Percentiles rank a stretch among this genome's conserved stretches.
Conservation (phyloP, 352 stramenopile species). For the Globisporangium cylindrosporum region DNA sequence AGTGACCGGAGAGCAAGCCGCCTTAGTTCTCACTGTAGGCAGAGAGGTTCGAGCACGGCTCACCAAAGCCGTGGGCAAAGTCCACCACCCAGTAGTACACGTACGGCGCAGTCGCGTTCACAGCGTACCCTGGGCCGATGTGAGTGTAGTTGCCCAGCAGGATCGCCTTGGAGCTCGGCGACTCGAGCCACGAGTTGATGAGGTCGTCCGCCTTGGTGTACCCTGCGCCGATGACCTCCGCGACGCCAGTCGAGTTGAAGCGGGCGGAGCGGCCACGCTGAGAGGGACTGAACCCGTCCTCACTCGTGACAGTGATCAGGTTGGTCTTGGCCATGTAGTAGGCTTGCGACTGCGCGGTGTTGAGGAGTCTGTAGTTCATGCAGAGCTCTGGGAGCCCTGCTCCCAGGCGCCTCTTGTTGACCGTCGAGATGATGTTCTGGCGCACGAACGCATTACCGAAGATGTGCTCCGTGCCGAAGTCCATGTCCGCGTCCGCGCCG, state of each 20-base stretch:
- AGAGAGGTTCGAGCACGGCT: constrained; percentile 7
- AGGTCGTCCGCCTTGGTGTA: constrained; percentile 19
- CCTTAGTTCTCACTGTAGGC: background rate
- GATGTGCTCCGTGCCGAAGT: background rate
- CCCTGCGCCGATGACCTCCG: constrained; percentile 22
- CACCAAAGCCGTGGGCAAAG: constrained; percentile 11
- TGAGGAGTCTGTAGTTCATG: constrained; percentile 18
- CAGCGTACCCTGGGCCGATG: constrained; percentile 24
- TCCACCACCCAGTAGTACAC: constrained; percentile 27
- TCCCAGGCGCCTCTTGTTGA: constrained; percentile 4
- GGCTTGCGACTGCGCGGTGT: constrained; percentile 21
- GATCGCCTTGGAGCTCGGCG: background rate
- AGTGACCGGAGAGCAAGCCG: background rate
- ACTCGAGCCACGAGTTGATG: constrained; percentile 23
- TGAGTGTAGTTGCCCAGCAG: constrained; percentile 25
- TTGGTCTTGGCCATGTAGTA: constrained; percentile 24
- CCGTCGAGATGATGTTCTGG: constrained; percentile 3
- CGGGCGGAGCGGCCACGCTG: constrained; percentile 18
- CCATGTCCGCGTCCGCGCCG: constrained; percentile 7
- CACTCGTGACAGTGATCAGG: constrained; percentile 16
- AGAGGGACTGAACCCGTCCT: constrained; percentile 20
- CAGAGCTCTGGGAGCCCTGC: background rate
- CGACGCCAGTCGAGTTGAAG: constrained; percentile 28
- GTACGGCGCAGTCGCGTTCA: constrained; percentile 21
- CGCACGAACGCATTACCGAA: constrained; percentile 3